Evolutionary conservation across 352 stramenopile genomes (phyloP), one percentile per base, ranked within the genome.

Genomic region (Globisporangium echinulatum): DNA sequence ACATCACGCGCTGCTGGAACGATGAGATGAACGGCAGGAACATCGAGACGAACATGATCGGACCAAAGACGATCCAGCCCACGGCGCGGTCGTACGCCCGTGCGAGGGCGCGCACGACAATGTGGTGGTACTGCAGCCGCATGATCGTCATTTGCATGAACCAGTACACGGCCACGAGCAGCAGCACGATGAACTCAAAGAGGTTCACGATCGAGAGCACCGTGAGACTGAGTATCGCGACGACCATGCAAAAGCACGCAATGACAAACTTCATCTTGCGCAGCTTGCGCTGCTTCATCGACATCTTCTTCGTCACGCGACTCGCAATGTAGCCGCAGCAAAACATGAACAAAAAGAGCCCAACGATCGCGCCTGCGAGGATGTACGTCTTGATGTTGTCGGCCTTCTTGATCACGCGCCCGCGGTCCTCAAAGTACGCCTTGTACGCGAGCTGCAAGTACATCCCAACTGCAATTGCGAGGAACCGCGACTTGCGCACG

Each of bases 1-100:
- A 95, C 85, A 95, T 95, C 56, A 95, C 81, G 56, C 85, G 83
- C 70, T 95, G 83, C 72, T 95, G 85, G 77, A 93, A 95, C 9
- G 73, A 79, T 17, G 82, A 79, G 63, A 95, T 85, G 71, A 95
- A 95, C 14, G 85, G 85, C 69, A 95, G 63, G 75, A 95, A 95
- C 85, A 95, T 95, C 48, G 83, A 76, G 44, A 95, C 75, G 61
- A 94, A 81, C 76, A 94, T 86, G 72, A 94, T 91, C 40, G 85
- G 85, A 13, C 85, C 85, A 57, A 95, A 95, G 51, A 95, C 81
- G 56, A 95, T 91, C 85, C 85, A 95, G 54, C 85, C 85, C 40
- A 95, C 83, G 0, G 74, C 77, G 56, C 83, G 82, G 61, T 95
- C 85, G 59, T 76, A 95, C 5, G 64, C 71, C 48, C 82, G 82